Evolutionary conservation across 2,329 filamentous ascomycete species (phyloP).

Genomic region (Calonectria pteridis): DNA sequence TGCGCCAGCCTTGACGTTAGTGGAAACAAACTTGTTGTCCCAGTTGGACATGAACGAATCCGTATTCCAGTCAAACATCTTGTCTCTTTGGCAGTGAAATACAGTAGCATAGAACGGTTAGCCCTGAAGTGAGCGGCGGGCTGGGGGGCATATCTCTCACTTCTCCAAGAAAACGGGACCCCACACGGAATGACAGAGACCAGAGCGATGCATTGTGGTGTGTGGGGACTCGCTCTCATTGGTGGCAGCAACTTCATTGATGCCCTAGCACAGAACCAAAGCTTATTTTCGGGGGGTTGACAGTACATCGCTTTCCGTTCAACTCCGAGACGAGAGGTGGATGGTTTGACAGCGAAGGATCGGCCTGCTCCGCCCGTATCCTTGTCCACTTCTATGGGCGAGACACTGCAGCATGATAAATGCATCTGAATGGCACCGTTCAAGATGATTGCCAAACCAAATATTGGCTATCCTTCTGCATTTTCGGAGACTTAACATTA

Average conservation of each 20-base stretch:
- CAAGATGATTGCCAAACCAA: neutral
- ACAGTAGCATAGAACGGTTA: neutral
- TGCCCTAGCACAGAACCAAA: neutral
- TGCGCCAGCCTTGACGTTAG: slow-evolving; percentile 26
- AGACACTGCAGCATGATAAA: neutral
- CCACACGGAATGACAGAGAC: neutral
- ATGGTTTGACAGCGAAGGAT: neutral
- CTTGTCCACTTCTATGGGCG: neutral
- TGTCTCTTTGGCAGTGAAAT: neutral
- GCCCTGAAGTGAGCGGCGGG: neutral
- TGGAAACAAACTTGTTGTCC: slow-evolving; percentile 33
- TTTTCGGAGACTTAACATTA: neutral
- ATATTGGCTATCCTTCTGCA: neutral
- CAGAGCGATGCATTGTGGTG: neutral
- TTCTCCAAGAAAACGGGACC: neutral
- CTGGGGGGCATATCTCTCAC: neutral
- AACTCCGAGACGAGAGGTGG: neutral
- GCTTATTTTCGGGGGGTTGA: neutral
- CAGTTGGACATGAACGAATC: slow-evolving; percentile 30
- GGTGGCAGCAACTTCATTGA: neutral
- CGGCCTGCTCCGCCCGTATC: neutral
- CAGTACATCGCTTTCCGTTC: neutral
- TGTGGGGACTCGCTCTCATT: neutral
- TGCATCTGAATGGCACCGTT: neutral
- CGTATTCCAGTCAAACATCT: slow-evolving; percentile 29